Base-by-base conservation (phyloP, 2,329 filamentous ascomycete species). In the Rhynchosporium agropyri region DNA sequence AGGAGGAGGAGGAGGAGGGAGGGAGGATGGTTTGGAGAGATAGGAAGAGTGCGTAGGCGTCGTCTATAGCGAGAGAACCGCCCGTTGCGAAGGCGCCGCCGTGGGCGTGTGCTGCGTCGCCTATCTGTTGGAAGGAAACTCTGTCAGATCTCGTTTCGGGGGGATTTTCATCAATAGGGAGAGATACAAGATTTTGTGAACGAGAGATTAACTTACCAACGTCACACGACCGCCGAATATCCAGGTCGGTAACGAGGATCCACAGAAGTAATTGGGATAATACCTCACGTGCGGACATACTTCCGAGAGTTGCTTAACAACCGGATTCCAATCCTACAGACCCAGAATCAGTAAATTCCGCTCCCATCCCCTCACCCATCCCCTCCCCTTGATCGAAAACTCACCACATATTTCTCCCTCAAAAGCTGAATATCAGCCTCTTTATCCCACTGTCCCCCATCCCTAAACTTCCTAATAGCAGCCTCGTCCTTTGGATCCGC, bases 51-150 rank as follows among this genome's bases (percentile, higher is more conserved):
- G 72, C 71, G 58, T 74, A 78, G 6, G 76, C 75, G 66, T 78
- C 76, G 51, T 78, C 76, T 33, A 78, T 73, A 1, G 76, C 76
- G 4, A 77, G 69, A 43, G 74, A 76, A 7, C 75, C 76, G 15
- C 76, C 76, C 3, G 76, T 75, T 8, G 76, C 76, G 61, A 74
- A 73, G 13, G 75, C 76, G 29, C 75, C 76, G 15, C 76, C 76
- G 62, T 77, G 74, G 3, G 75, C 73, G 65, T 77, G 76, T 9
- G 76, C 76, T 36, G 76, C 76, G 63, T 78, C 76, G 3, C 76
- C 76, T 6, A 74, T 72, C 2, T 55, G 31, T 43, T 15, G 4
- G 3, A 31, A 6, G 6, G n/a, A 42, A n/a, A 28, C 2, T 20
- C 15, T 9, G 28, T n/a, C 36, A n/a, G 20, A 28, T 42, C 7